These are phyloP conservation scores for Geotrichum cucujoidarum DNA, from an alignment of 1,139 yeast genomes.

Conservation along the genomic window DNA sequence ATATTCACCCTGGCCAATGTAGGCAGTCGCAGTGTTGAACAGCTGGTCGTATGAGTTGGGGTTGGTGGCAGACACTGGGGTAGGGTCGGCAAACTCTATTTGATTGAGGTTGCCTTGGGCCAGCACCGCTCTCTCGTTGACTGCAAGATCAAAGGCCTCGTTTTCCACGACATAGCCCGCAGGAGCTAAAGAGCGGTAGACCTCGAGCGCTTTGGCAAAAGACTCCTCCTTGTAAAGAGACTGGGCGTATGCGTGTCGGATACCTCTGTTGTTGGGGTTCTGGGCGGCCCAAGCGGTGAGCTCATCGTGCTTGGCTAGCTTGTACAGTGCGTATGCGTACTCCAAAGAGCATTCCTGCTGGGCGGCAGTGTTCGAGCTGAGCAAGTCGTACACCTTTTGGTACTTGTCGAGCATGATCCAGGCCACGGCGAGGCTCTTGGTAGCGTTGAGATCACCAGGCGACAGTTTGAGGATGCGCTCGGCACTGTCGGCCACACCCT, in stretches of 20 bases:
- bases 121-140: slow-evolving; percentile 64
- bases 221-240: slow-evolving; percentile 64
- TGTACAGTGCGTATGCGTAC: slow-evolving; percentile 66
- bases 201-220: slow-evolving; percentile 47
- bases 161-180: slow-evolving; percentile 24
- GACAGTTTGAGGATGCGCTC: slow-evolving; percentile 41
- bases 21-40: slow-evolving; percentile 65
- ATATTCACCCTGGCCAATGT: slow-evolving; percentile 45
- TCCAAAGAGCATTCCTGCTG: slow-evolving; percentile 39
- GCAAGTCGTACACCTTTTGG: slow-evolving; percentile 48
- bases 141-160: slow-evolving; percentile 54
- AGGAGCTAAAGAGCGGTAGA: slow-evolving; percentile 49
- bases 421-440: slow-evolving; percentile 61
- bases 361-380: slow-evolving; percentile 20
- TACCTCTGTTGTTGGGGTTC: slow-evolving; percentile 43
- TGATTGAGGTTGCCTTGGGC: slow-evolving; percentile 44
- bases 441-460: slow-evolving; percentile 48
- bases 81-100: slow-evolving; percentile 15
- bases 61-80: slow-evolving; percentile 19
- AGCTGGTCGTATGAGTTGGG: slow-evolving; percentile 49
- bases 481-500: slow-evolving; percentile 45
- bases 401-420: slow-evolving; percentile 70
- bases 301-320: slow-evolving; percentile 49
- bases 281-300: slow-evolving; percentile 36
- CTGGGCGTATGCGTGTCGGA: slow-evolving; percentile 79